Conservation (phyloP, 2,329 filamentous ascomycete genomes). For the Aspergillus sp. region DNA sequence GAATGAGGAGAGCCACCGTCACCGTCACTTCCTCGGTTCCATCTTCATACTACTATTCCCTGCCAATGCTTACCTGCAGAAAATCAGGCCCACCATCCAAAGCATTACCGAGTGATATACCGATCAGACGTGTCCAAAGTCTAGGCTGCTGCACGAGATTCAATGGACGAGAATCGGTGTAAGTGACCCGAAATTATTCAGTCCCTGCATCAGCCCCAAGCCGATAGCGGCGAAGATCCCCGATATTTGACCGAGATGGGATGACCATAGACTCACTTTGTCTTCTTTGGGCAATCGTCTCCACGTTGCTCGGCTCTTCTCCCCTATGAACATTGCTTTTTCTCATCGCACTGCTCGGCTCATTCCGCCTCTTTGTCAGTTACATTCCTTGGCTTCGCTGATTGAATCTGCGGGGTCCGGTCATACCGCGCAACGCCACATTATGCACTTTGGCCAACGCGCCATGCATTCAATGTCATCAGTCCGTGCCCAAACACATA, state of each 20-base stretch:
- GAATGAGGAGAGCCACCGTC: too few species aligned
- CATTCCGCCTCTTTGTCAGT: neutral
- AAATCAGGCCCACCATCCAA: neutral
- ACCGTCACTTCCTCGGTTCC: too few species aligned
- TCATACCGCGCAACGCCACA: slow-evolving; percentile 7
- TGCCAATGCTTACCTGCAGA: neutral
- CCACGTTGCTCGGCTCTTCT: neutral
- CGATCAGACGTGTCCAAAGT: neutral
- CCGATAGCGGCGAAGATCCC: slow-evolving; percentile 15
- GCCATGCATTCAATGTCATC: slow-evolving; percentile 6
- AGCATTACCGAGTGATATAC: neutral
- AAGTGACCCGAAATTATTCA: slow-evolving; percentile 3
- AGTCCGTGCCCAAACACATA: neutral
- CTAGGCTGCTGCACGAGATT: neutral
- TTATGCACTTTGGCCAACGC: neutral
- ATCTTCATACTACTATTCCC: neutral
- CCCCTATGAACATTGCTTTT: neutral
- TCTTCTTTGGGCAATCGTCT: neutral
- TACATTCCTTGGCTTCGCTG: slow-evolving; percentile 1
- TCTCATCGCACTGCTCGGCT: neutral
- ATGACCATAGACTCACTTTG: slow-evolving; percentile 1
- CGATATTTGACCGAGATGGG: slow-evolving; percentile 23
- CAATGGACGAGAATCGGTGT: neutral
- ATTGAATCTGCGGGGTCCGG: slow-evolving; percentile 7
- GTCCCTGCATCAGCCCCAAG: neutral